Base-by-base conservation (phyloP, 345 rosid species). In the Viola odorata region DNA sequence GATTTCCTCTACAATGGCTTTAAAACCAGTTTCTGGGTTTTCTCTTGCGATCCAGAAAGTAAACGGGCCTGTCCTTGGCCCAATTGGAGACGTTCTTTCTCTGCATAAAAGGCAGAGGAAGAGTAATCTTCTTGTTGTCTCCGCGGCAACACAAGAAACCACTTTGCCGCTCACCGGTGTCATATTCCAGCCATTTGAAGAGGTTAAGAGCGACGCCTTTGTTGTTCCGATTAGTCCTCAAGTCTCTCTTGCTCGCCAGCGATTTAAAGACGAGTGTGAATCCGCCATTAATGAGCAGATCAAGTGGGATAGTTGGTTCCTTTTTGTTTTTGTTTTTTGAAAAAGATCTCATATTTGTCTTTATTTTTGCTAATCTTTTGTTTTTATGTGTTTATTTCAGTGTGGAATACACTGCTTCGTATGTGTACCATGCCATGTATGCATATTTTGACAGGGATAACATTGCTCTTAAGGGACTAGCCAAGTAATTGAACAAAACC, bases 401-500 rank as follows among this genome's bases (percentile, higher is more conserved):
- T 72, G 96, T 89, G 80, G 96, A 89, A 64, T 89, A 87, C 82
- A 86, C 79, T 57, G 83, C 77, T 7, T 86, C 96, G 12, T 89
- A 86, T 47, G 85, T 77, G 15, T 89, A 86, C 87, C 95, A 86
- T 63, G 79, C 95, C n/a, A 38, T 89, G 88, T 87, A 60, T 49
- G 96, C 91, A 4, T 89, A 86, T 68, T 89, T 89, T 54, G 96
- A 89, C 75, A 84, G 95, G 72, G 96, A 89, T 75, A 74, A 87
- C 75, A 55, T 89, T 53, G 91, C 89, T 59, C 81, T 91, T 59
- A 95, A 63, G 55, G 96, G 95, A 53, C 70, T 83, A 1, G 88
- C 96, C 75, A 87, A 85, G 96, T 89, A 87, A 85, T 6, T 32
- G 50, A 14, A 5, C 40, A 37, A 44, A 39, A 32, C 53, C 48